Percentiles rank a stretch among this genome's conserved stretches.
Conservation (phyloP, 164 flowering plant species). For the Cinnamomum micranthum region DNA sequence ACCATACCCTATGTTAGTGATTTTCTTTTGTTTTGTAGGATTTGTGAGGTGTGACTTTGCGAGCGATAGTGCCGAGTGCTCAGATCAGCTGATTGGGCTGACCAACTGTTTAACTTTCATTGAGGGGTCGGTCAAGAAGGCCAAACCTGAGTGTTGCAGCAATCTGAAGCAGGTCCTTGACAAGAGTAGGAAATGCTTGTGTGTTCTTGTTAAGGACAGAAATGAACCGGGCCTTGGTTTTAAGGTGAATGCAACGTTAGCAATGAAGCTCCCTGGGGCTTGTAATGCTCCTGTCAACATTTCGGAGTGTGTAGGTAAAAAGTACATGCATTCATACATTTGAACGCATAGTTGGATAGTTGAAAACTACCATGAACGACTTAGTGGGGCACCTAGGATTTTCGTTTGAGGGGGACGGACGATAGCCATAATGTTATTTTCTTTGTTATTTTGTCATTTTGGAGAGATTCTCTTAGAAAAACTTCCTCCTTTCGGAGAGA, state of each 20-base stretch:
- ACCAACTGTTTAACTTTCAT: constrained; percentile 66
- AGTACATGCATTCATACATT: too few species aligned
- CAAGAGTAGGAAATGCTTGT: constrained; percentile 57
- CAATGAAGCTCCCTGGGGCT: constrained; percentile 44
- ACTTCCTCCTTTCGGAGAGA: too few species aligned
- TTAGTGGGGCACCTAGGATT: too few species aligned
- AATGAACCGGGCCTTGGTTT: constrained; percentile 60
- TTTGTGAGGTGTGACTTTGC: constrained; percentile 33
- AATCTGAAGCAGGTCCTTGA: constrained; percentile 48
- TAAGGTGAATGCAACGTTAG: constrained; percentile 57
- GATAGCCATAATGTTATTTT: too few species aligned
- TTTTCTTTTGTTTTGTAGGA: constrained; percentile 14
- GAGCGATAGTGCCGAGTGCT: constrained; percentile 57
- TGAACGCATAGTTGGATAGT: neutral
- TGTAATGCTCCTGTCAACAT: constrained; percentile 43
- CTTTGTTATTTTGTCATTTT: too few species aligned
- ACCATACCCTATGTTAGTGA: neutral
- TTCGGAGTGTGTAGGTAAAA: constrained; percentile 44
- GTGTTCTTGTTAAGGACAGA: constrained; percentile 59
- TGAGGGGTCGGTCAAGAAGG: constrained; percentile 41
- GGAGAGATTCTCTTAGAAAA: too few species aligned
- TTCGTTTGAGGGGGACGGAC: too few species aligned
- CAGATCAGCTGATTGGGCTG: constrained; percentile 42
- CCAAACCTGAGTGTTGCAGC: constrained; percentile 65
- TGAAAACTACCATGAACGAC: too few species aligned